A percentile compares a stretch with the other conserved stretches of the same genome.
Evolutionary conservation across 805 yeast species (phyloP).

Genomic region (Myxozyma neotropica): DNA sequence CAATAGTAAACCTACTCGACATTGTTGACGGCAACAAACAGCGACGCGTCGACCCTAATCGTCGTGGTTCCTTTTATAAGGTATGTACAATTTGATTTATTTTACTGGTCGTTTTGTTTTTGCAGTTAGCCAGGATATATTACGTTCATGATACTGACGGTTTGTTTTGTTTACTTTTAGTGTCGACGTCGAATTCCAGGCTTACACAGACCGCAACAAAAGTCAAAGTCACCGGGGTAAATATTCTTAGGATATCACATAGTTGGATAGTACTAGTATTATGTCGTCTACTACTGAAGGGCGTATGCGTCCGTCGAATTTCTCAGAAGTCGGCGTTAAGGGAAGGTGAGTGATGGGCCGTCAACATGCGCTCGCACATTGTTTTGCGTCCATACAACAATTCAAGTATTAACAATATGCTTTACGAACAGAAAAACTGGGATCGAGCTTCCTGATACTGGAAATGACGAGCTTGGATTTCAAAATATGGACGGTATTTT

Average conservation of each 20-base stretch:
- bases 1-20: neutral
- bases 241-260: no score
- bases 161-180: neutral
- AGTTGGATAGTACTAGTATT: no score
- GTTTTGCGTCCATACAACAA: no score
- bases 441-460: slow-evolving; percentile 34
- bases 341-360: slow-evolving; percentile 22
- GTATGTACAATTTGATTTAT: no score
- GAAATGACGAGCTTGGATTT: slow-evolving; percentile 35
- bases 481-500: slow-evolving; percentile 37
- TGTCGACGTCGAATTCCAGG: no score
- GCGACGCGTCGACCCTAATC: neutral
- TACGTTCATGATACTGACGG: no score
- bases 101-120: no score
- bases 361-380: no score
- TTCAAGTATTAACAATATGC: neutral
- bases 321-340: slow-evolving; percentile 30
- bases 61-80: neutral
- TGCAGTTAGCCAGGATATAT: no score
- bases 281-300: neutral
- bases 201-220: neutral
- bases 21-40: no score
- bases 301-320: slow-evolving; percentile 27
- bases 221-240: no score
- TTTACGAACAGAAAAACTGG: slow-evolving; percentile 33